Percentiles rank a stretch among this genome's conserved stretches.
Conservation (phyloP, 345 rosid genomes). For the Bruguiera parviflora region DNA sequence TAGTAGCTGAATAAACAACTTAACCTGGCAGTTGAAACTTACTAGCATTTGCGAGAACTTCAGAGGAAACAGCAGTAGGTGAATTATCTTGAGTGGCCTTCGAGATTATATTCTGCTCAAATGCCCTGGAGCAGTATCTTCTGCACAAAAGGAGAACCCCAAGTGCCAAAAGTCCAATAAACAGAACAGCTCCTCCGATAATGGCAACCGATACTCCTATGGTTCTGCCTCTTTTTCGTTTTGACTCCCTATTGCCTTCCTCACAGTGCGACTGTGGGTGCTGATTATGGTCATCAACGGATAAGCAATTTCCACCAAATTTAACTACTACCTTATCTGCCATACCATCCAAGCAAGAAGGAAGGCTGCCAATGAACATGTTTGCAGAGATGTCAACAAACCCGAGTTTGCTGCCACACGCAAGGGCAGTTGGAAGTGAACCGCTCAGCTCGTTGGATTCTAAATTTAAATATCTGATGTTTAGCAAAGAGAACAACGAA, state of each 20-base stretch:
- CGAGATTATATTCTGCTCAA: constrained; percentile 47
- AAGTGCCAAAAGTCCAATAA: constrained; percentile 41
- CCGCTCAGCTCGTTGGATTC: constrained; percentile 77
- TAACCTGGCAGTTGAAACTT: constrained; percentile 34
- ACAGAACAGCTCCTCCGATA: constrained; percentile 52
- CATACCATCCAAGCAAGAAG: constrained; percentile 61
- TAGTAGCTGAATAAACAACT: not conserved
- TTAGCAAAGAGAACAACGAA: constrained; percentile 70
- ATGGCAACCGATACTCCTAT: constrained; percentile 43
- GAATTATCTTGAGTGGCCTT: constrained; percentile 54
- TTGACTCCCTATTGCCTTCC: constrained; percentile 33
- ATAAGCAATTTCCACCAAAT: constrained; percentile 73
- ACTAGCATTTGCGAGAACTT: constrained; percentile 87
- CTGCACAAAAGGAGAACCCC: constrained; percentile 42
- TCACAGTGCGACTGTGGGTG: constrained; percentile 55
- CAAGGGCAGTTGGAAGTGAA: constrained; percentile 43
- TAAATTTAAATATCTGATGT: constrained; percentile 76
- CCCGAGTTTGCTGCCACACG: constrained; percentile 76
- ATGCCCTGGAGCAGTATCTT: constrained; percentile 39
- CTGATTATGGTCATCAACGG: constrained; percentile 49
- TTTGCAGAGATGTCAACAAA: constrained; percentile 82
- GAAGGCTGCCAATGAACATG: constrained; percentile 68
- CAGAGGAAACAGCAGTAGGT: constrained; percentile 56
- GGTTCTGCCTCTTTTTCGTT: constrained; percentile 40
- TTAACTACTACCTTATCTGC: constrained; percentile 61